Evolutionary conservation across 73 alveolate species (phyloP).

Genomic region (Paramecium sexaurelia): DNA sequence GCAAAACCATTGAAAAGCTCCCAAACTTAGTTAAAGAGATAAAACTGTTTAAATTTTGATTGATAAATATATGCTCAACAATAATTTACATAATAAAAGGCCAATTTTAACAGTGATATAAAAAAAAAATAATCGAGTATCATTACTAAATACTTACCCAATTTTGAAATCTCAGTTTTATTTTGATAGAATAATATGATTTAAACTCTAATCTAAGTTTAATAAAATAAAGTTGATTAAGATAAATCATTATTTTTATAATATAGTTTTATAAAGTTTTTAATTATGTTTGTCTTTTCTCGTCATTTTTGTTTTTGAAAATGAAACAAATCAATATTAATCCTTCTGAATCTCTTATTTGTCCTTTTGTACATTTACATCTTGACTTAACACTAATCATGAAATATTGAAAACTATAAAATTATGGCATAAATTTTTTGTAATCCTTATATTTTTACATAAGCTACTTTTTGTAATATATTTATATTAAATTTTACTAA

Average conservation of each 20-base stretch:
- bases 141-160: conserved; percentile 2
- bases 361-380: background rate
- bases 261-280: background rate
- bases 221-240: background rate
- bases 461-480: no score
- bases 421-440: no score
- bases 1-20: background rate
- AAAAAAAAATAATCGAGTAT: background rate
- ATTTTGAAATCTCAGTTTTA: background rate
- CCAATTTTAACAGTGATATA: conserved; percentile 4
- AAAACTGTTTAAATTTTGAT: background rate
- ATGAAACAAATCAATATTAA: background rate
- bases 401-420: background rate
- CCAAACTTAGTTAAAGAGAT: background rate
- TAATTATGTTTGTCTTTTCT: conserved; percentile 12
- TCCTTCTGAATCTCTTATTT: background rate
- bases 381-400: background rate
- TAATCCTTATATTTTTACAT: no score
- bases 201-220: conserved; percentile 29
- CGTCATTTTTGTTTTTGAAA: conserved; percentile 3
- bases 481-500: no score
- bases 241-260: background rate
- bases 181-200: background rate
- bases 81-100: background rate
- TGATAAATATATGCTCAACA: background rate